A percentile compares a stretch with the other conserved stretches of the same genome.
These are phyloP conservation scores for Penicillium sp. DNA, from an alignment of 2,329 filamentous ascomycete species.

Conservation along the genomic window DNA sequence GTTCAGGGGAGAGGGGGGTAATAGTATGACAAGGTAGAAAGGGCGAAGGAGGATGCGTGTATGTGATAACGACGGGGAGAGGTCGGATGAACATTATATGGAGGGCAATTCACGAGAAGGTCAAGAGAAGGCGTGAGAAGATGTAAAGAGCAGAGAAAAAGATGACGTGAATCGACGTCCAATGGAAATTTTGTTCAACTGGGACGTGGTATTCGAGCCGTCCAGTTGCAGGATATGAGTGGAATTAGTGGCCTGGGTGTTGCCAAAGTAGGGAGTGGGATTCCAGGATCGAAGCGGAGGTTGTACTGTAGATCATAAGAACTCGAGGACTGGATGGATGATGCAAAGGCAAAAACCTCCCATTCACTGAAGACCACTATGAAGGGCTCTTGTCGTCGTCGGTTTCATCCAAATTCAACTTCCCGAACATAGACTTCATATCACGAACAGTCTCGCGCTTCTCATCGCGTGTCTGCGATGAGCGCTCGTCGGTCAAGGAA, in stretches of 20 bases:
- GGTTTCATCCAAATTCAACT: slow-evolving; percentile 53
- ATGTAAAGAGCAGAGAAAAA: background rate
- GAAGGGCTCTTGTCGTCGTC: slow-evolving; percentile 32
- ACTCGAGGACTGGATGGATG: background rate
- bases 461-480: slow-evolving; percentile 52
- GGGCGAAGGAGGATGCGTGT: background rate
- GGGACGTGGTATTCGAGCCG: background rate
- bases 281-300: background rate
- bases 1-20: background rate
- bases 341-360: background rate
- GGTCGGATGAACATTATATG: background rate
- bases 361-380: slow-evolving; percentile 11
- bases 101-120: background rate
- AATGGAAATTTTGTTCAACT: background rate
- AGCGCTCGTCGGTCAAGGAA: slow-evolving; percentile 76
- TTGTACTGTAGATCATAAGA: background rate
- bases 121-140: background rate
- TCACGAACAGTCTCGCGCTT: slow-evolving; percentile 66
- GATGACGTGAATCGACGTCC: background rate
- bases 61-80: background rate
- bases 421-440: slow-evolving; percentile 70
- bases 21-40: background rate
- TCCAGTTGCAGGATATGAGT: background rate
- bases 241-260: background rate
- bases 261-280: background rate